phyloP scores from a whole-genome alignment of 176 grass and related monocot species.

The Oryza rufipogon region DNA sequence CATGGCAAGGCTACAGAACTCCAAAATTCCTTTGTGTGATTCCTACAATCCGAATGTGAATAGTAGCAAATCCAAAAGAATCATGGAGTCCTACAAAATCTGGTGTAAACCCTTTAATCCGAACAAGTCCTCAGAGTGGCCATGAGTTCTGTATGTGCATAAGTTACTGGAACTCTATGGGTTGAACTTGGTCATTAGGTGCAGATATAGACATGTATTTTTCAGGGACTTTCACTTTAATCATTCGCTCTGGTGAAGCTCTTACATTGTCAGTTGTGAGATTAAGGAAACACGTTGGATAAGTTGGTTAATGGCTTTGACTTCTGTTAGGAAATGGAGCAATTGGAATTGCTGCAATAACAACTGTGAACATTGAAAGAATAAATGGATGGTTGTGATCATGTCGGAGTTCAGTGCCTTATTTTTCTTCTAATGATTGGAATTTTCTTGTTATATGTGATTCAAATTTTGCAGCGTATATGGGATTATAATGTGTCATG shows the following conservation, averaged over 20 bases:
- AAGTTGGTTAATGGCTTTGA: not conserved
- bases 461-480: not conserved
- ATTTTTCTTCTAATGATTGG: not conserved
- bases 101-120: too few relatives aligned
- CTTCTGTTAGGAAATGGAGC: not conserved
- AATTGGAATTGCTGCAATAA: not conserved
- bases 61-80: too few relatives aligned
- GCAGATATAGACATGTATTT: not conserved
- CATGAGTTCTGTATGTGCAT: not conserved
- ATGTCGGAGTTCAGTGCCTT: not conserved
- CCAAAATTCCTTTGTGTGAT: too few relatives aligned
- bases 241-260: not conserved
- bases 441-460: constrained; percentile 22
- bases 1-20: too few relatives aligned
- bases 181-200: not conserved
- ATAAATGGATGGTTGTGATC: not conserved
- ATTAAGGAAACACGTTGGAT: not conserved
- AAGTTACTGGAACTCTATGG: not conserved
- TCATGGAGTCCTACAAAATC: too few relatives aligned
- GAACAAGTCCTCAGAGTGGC: not conserved
- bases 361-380: constrained; percentile 1
- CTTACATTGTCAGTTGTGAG: not conserved
- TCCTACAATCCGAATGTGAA: too few relatives aligned
- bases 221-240: not conserved
- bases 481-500: not conserved